Evolutionary conservation across 202 grass and related monocot species (phyloP), one percentile per base, ranked within the genome.

Genomic region (Digitaria exilis): DNA sequence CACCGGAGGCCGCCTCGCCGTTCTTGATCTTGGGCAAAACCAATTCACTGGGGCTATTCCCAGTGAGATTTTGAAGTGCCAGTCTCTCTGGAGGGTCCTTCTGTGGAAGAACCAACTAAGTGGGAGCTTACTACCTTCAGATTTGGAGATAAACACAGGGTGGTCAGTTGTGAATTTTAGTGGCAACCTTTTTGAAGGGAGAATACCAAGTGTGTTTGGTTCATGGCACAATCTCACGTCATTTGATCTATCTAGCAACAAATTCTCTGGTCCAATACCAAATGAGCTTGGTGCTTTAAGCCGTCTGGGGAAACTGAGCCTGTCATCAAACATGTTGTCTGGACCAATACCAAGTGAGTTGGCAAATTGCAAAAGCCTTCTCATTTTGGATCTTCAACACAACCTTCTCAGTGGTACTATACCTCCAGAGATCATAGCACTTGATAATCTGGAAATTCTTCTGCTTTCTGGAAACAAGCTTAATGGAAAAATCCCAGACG

Each of bases 161-260:
- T 50, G 76, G 55, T 85, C 87, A 34, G 79, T 79, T 35, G 59
- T 93, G 26, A 77, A 93, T 48, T 37, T 93, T 8, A 71, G 81
- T 32, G 77, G 45, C 73, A 93, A 93, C 30, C 70, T 10, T 4
- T 67, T 93, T 42, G 70, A 90, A 3, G 91, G 91, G 0, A 78
- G 68, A 8, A 80, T 93, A 43, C 84, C 91, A 4, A 75, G 78
- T 0, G 31, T 50, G 14, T 48, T 93, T 13, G 84, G 91, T 63
- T 85, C 71, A 46, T 90, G 87, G 91, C 3, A 42, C 51, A 93
- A 93, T 34, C 87, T 93, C 76, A 83, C 84, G 13, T 63, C 77
- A 41, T 77, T 93, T 79, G 91, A 93, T 75, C 13, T 93, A 1
- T 93, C 91, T 16, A 24, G 69, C 46, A 93, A 93, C 67, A 73